These are phyloP conservation scores for Saccharum officinarum DNA, from an alignment of 176 grass and related monocot species.

Conservation along the genomic window DNA sequence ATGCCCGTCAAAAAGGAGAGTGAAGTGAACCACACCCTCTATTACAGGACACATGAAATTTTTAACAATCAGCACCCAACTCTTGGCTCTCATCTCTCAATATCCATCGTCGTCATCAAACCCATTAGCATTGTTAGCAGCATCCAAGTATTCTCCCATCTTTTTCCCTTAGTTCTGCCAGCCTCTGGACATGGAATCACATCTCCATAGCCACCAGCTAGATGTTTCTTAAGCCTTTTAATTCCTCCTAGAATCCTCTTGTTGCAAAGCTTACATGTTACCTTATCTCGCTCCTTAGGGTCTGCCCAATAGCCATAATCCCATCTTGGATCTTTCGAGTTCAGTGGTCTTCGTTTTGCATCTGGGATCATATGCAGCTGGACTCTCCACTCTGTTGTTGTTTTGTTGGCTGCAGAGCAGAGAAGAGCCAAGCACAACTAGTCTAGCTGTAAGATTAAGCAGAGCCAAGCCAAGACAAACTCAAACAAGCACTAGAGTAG, in stretches of 20 bases:
- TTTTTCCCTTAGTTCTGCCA: neutral
- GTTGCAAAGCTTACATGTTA: neutral
- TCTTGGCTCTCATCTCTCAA: neutral
- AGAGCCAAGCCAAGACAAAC: neutral
- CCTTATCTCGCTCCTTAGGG: neutral
- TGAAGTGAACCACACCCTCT: neutral
- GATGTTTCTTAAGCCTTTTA: neutral
- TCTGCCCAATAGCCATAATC: neutral
- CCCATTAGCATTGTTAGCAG: neutral
- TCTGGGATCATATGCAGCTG: neutral
- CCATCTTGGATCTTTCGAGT: neutral
- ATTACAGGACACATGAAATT: neutral
- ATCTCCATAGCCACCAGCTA: neutral
- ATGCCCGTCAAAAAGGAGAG: neutral
- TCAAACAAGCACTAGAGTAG: neutral
- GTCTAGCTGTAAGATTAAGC: neutral
- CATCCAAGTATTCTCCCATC: neutral
- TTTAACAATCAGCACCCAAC: neutral
- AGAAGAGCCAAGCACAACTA: neutral
- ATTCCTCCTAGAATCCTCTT: neutral
- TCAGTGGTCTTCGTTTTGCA: neutral
- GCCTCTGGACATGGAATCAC: neutral
- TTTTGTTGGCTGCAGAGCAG: neutral
- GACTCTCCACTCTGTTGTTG: neutral
- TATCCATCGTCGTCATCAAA: neutral